Evolutionary conservation across 2,329 filamentous ascomycete genomes (phyloP), one percentile per base, ranked within the genome.

Genomic region (Graphilbum fragrans): DNA sequence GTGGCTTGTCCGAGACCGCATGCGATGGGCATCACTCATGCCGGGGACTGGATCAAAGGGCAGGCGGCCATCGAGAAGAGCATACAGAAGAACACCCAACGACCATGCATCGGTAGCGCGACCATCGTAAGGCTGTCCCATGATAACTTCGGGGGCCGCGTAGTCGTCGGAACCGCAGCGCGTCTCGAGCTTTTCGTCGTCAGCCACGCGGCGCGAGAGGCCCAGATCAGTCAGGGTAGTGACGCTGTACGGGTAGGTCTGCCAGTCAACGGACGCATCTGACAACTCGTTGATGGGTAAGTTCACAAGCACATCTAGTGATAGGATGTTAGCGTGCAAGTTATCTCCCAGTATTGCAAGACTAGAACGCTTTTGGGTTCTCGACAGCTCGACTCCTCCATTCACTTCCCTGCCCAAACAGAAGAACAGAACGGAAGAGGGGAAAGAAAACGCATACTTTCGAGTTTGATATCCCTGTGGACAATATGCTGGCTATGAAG

Each of bases 161-260:
- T 98, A 98, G 62, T 98, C 92, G 61, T 96, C 92, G 33, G 85
- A 94, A 25, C 92, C 92, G 58, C 92, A 98, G 10, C 92, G 77
- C 2, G 90, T 96, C 46, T 85, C 85, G n/a, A 98, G 72, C 46
- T 90, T 81, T 50, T 93, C 86, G 40, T 86, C 86, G 47, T 86
- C 81, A 16, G 86, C 77, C 32, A 96, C 85, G 29, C 83, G 80
- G 41, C 90, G 77, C 3, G 87, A 93, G 12, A 98, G 76, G 14
- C 92, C 92, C 12, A 98, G 70, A 57, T 98, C 92, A 16, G 88
- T 93, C 34, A 98, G 71, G 2, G 87, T 95, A 42, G 90, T 76
- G 41, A 96, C 74, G 2, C 90, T 83, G 54, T 86, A 75, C 10
- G 86, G 83, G 52, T 94, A 86, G 0, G 69, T 77, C 36, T 72